These are phyloP conservation scores for Penicillium palitans DNA, from an alignment of 2,329 filamentous ascomycete genomes.

Conservation along the genomic window DNA sequence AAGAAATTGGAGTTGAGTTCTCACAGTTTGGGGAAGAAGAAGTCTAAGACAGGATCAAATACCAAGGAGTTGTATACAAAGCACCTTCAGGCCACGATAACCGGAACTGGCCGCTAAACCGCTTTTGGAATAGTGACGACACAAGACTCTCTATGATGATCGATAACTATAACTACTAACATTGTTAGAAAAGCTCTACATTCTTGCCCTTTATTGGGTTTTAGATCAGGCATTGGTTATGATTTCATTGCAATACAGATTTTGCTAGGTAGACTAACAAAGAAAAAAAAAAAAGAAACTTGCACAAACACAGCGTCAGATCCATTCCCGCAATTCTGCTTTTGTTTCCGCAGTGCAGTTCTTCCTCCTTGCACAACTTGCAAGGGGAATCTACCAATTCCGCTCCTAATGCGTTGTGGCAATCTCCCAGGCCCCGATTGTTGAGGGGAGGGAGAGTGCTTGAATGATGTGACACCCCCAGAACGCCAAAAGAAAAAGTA, in stretches of 20 bases:
- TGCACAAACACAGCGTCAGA: constrained; percentile 10
- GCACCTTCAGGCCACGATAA: constrained; percentile 45
- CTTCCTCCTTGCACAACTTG: constrained; percentile 11
- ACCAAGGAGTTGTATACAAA: constrained; percentile 26
- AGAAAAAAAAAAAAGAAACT: constrained; percentile 13
- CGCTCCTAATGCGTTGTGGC: constrained; percentile 17
- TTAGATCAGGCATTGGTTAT: constrained; percentile 2
- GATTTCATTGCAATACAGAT: constrained; percentile 14
- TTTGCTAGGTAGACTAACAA: constrained; percentile 1
- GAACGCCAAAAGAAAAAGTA: constrained; percentile 36
- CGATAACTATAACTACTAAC: constrained; percentile 2
- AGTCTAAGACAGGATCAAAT: constrained; percentile 17
- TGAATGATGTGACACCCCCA: constrained; percentile 31
- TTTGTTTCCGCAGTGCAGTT: constrained; percentile 12
- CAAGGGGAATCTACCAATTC: constrained; percentile 12
- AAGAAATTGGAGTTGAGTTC: neutral
- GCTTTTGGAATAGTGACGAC: constrained; percentile 33
- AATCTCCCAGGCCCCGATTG: constrained; percentile 18
- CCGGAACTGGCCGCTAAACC: constrained; percentile 37
- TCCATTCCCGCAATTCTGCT: constrained; percentile 20
- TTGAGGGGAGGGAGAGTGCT: constrained; percentile 21
- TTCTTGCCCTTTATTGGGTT: constrained; percentile 4
- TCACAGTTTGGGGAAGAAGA: constrained; percentile 10
- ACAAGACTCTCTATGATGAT: constrained; percentile 11
- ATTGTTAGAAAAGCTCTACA: constrained; percentile 3